Evolutionary conservation across 2,329 filamentous ascomycete genomes (phyloP), one percentile per base, ranked within the genome.

Genomic region (Westerdykella aurantiaca): DNA sequence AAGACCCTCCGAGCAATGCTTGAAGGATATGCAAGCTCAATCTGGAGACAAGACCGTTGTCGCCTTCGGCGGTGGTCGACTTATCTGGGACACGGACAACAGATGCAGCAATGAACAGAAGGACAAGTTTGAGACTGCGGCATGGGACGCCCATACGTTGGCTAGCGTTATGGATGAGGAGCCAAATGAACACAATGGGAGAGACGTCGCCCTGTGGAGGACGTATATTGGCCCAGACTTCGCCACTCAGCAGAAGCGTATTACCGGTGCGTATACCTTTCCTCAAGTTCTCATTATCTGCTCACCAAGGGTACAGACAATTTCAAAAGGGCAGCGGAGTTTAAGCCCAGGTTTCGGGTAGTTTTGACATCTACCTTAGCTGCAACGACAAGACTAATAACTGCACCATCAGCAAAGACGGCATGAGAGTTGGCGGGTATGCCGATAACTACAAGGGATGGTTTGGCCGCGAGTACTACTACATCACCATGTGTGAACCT

Each of bases 191-290:
- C 43, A 49, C 25, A 46, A 49, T 25, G 38, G 21, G 2, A 38
- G 38, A 31, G 39, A 46, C 23, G 38, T 46, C 37, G 38, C 44
- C 18, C 34, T 46, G 5, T 49, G 40, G 43, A 46, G 42, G 34
- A 44, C 43, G 13, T 49, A 43, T 40, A 49, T 49, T 13, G 47
- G 47, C 12, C 46, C 43, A 23, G 43, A 48, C 34, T 48, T 39
- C 34, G 12, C 31, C 6, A 35, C 14, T 6, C 37, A 45, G n/a
- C 39, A 45, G 18, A 45, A 48, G 38, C 43, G 46, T 5, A 48
- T 48, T 16, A 4, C 37, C 31, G 43, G 46, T 48, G 14, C 25
- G 39, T 48, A 21, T 21, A 31, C 6, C 33, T n/a, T n/a, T n/a
- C n/a, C 17, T 18, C 12, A 12, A 13, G 22, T 40, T 6, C 4